phyloP scores from a whole-genome alignment of 2,329 filamentous ascomycete species.

The Pseudogymnoascus sp. region DNA sequence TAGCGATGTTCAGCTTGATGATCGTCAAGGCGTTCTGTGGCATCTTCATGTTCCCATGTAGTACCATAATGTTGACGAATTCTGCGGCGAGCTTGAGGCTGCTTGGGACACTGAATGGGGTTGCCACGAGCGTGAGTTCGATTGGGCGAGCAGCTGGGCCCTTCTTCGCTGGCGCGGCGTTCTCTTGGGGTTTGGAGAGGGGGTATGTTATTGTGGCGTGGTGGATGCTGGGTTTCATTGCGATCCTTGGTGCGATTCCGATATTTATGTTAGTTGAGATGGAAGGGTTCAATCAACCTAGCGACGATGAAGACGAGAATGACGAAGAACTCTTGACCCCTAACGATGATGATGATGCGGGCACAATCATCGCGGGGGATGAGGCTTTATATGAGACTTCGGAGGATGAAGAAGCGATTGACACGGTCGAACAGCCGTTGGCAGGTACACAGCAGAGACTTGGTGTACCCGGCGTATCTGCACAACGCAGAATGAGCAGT shows the following conservation, averaged over 20 bases:
- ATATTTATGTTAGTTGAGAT: slow-evolving; percentile 67
- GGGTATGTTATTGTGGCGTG: slow-evolving; percentile 75
- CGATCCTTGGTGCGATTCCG: slow-evolving; percentile 58
- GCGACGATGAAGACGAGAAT: slow-evolving; percentile 30
- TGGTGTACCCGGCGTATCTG: neutral
- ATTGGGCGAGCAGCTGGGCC: slow-evolving; percentile 74
- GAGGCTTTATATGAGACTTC: slow-evolving; percentile 12
- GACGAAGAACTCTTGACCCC: slow-evolving; percentile 15
- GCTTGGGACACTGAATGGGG: slow-evolving; percentile 82
- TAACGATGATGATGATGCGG: slow-evolving; percentile 15
- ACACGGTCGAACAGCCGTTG: slow-evolving; percentile 16
- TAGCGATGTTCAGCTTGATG: slow-evolving; percentile 59
- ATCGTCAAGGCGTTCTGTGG: slow-evolving; percentile 63
- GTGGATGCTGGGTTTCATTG: slow-evolving; percentile 63
- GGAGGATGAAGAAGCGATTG: slow-evolving; percentile 21
- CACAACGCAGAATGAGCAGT: slow-evolving; percentile 22
- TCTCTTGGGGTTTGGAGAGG: slow-evolving; percentile 64
- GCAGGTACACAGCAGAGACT: slow-evolving; percentile 9
- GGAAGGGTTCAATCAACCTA: slow-evolving; percentile 49
- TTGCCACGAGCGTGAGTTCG: slow-evolving; percentile 75
- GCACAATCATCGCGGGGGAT: slow-evolving; percentile 17
- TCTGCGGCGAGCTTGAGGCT: slow-evolving; percentile 66
- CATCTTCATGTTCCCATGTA: slow-evolving; percentile 83
- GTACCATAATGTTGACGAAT: slow-evolving; percentile 85
- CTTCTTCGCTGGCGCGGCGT: slow-evolving; percentile 60